Evolutionary conservation across 345 rosid genomes (phyloP), one percentile per base, ranked within the genome.

Genomic region (Fremontodendron californicum): DNA sequence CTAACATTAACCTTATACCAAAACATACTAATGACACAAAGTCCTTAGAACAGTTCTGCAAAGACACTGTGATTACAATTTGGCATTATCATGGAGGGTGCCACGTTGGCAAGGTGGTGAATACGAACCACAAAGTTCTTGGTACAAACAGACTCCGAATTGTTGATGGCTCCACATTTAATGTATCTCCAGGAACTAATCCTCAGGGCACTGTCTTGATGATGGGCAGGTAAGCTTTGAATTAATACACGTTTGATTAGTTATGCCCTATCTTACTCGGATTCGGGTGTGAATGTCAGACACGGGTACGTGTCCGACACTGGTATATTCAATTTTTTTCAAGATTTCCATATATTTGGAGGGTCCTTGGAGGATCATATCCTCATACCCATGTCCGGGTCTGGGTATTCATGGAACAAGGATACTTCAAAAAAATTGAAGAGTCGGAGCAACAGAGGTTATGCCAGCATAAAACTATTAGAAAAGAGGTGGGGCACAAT

Each of bases 41-140:
- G 86, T 95, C 93, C 42, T 58, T 95, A 23, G 93, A 89, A 87
- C 99, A 95, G 89, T 95, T 93, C 86, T 95, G 99, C 81, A 89
- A 75, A 73, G 55, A 13, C 60, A 54, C 23, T 7, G 97, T 96
- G 75, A 86, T 92, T 90, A 89, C 97, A 39, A 96, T 96, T 42
- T 96, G 98, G 99, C 99, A 96, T 52, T 96, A 90, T 73, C 99
- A 96, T 62, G 99, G 98, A 11, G 99, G 99, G 8, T 90, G 97
- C 65, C 92, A 86, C 69, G 97, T 94, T 12, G 94, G 94, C 13
- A 89, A 86, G 84, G 99, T 96, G 19, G 97, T 96, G 73, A 79
- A 62, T 80, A 75, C 77, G 25, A 78, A 88, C 70, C 74, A 76
- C 65, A 86, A 78, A 80, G 94, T 96, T 79, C 86, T 92, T 58